phyloP scores from a whole-genome alignment of 192 early-diverging fungal species.

The Chytriomyces confervae region DNA sequence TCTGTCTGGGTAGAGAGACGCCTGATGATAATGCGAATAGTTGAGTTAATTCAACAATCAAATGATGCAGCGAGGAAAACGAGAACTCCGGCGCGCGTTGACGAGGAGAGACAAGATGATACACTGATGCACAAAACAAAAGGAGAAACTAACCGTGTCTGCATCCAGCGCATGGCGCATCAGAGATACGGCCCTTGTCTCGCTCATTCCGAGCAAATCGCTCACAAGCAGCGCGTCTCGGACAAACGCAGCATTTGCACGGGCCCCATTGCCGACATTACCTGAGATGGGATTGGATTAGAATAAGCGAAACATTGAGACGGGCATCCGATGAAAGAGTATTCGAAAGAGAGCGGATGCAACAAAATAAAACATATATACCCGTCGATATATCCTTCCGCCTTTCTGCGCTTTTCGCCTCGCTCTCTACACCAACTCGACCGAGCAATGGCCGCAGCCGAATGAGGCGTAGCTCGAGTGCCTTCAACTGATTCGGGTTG shows the following conservation, averaged over 20 bases:
- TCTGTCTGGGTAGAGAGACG: conserved; percentile 12
- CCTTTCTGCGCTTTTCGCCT: conserved; percentile 14
- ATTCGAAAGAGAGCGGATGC: no score
- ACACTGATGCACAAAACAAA: conserved; percentile 32
- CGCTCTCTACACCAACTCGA: not conserved
- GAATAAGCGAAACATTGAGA: not conserved
- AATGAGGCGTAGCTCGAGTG: conserved; percentile 23
- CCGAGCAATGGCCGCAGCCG: conserved; percentile 1
- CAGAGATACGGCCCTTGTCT: conserved; percentile 73
- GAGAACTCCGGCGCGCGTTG: conserved; percentile 64
- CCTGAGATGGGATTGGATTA: not conserved
- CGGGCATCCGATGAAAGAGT: no score
- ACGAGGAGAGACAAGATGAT: conserved; percentile 71
- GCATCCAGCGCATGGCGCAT: conserved; percentile 55
- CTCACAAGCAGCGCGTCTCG: conserved; percentile 71
- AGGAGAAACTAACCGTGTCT: conserved; percentile 73
- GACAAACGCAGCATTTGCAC: conserved; percentile 71
- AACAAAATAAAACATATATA: no score
- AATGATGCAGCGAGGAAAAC: conserved; percentile 19
- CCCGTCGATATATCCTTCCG: conserved; percentile 22
- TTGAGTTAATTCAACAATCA: no score
- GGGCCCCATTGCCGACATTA: conserved; percentile 20
- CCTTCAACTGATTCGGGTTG: not conserved
- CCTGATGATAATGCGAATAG: no score
- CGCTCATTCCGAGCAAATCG: conserved; percentile 81